Conservation (phyloP, 1,284 basidiomycete species). For the Apiotrichum montevideense region DNA sequence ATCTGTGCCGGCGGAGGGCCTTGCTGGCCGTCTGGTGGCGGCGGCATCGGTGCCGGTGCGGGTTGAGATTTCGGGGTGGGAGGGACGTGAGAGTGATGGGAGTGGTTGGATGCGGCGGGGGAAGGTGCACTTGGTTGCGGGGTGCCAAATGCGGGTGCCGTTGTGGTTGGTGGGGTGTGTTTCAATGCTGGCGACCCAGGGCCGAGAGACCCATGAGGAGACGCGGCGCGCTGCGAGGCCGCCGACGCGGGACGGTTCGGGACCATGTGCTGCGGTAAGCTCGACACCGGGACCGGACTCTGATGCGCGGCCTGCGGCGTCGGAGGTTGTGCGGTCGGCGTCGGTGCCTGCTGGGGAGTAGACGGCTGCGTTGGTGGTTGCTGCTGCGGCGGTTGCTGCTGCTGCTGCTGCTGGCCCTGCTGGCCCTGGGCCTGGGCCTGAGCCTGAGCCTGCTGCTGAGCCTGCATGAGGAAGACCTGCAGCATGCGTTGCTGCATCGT, state of each 20-base stretch:
- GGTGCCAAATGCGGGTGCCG: conserved; percentile 11
- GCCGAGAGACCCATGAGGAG: conserved; percentile 22
- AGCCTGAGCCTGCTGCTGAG: conserved; percentile 2
- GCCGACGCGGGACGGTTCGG: conserved; percentile 36
- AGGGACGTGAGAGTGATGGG: conserved; percentile 19
- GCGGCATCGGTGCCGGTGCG: conserved; percentile 16
- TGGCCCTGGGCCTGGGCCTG: conserved; percentile 2
- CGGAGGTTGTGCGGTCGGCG: conserved; percentile 17
- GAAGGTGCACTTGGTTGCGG: conserved; percentile 23
- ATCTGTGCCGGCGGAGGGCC: not conserved
- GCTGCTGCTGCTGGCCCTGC: conserved; percentile 25
- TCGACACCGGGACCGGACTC: conserved; percentile 27
- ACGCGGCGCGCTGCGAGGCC: conserved; percentile 32
- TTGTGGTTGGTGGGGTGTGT: conserved; percentile 4
- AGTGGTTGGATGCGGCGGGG: conserved; percentile 29
- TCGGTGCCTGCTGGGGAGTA: conserved; percentile 5
- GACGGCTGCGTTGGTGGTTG: conserved; percentile 18
- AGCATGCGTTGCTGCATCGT: conserved; percentile 30
- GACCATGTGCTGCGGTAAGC: conserved; percentile 40
- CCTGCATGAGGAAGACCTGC: conserved; percentile 20
- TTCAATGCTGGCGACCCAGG: conserved; percentile 17
- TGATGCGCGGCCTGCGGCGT: conserved; percentile 19
- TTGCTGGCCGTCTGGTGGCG: not conserved
- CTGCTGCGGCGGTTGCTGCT: conserved; percentile 19
- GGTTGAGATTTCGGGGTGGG: conserved; percentile 3